Percentiles rank a stretch among this genome's conserved stretches.
Evolutionary conservation across 148 eudicot species (phyloP).

Genomic region (Rhododendron molle): DNA sequence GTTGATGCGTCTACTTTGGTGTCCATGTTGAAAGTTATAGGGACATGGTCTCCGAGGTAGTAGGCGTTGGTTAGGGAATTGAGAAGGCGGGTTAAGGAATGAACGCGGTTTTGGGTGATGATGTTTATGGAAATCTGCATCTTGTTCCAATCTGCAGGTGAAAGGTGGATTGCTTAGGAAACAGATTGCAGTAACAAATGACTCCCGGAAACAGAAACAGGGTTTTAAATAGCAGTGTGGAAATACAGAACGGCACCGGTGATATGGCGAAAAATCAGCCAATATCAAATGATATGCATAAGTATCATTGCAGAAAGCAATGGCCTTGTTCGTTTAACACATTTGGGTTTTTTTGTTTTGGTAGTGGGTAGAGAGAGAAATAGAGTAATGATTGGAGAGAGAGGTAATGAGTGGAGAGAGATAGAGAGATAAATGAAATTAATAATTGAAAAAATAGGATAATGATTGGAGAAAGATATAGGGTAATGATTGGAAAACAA

Average conservation of each 20-base stretch:
- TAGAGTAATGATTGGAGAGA: too few species aligned
- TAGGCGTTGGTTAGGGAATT: slow-evolving; percentile 67
- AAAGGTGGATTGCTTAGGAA: not conserved
- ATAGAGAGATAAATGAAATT: too few species aligned
- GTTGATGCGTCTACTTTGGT: slow-evolving; percentile 79
- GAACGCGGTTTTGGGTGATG: slow-evolving; percentile 75
- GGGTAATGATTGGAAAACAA: too few species aligned
- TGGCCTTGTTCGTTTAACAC: too few species aligned
- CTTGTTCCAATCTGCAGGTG: slow-evolving; percentile 73
- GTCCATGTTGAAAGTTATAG: slow-evolving; percentile 87
- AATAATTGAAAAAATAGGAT: too few species aligned
- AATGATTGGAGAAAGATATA: too few species aligned
- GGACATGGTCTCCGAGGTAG: slow-evolving; percentile 75
- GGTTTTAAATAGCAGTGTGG: not conserved
- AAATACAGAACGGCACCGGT: not conserved
- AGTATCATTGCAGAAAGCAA: not conserved
- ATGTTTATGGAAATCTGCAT: slow-evolving; percentile 75
- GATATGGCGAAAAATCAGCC: not conserved
- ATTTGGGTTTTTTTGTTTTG: too few species aligned
- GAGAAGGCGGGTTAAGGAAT: slow-evolving; percentile 68
- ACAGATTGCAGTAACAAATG: not conserved
- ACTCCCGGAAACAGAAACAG: not conserved
- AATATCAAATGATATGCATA: not conserved
- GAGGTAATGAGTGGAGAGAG: too few species aligned
- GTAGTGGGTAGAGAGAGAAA: too few species aligned